Base-by-base conservation (phyloP, 495 filamentous ascomycete species). In the Geopyxis carbonaria region DNA sequence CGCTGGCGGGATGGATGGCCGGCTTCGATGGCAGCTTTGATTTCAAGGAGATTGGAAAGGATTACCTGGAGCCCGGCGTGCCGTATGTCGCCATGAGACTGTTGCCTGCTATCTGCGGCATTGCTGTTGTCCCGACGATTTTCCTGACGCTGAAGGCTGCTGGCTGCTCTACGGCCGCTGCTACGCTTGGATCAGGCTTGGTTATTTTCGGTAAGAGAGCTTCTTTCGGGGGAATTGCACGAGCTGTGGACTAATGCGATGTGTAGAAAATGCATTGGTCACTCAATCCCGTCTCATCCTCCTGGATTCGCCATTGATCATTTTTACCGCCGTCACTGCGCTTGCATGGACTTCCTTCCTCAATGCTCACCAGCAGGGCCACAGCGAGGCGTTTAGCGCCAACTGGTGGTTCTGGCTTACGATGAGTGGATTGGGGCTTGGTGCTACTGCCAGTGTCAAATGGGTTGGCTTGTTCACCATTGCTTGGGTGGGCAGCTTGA, bases 31-130 rank as follows among this genome's bases (percentile, higher is more conserved):
- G 89, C 34, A 68, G 80, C 31, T 97, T 97, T 45, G 89, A 97
- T 57, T 97, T 97, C 67, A 97, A 97, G 65, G 91, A 97, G 49
- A 97, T 97, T 65, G 89, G 89, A 51, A 94, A 94, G 64, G 89
- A 97, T 55, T 97, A 97, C 52, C 55, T 95, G 33, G 91, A 87
- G 60, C 82, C 91, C 0, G 75, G 78, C 15, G 89, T 97, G 31
- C 89, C 89, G 9, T 97, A 95, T 62, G 91, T 97, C 13, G 82
- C 89, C 28, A 97, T 97, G 89, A 76, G 89, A 55, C 56, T 95
- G 64, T 71, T 93, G 44, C 89, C 89, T 0, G 89, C 89, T 21
- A 59, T 95, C 41, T 70, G 81, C 47, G 89, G 89, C 56, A 75
- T 94, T 39, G 53, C 86, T 36, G 73, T 87, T 23, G 79, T 89